phyloP scores from a whole-genome alignment of 768 basidiomycete genomes.

The Pleurotus salmoneostramineus region DNA sequence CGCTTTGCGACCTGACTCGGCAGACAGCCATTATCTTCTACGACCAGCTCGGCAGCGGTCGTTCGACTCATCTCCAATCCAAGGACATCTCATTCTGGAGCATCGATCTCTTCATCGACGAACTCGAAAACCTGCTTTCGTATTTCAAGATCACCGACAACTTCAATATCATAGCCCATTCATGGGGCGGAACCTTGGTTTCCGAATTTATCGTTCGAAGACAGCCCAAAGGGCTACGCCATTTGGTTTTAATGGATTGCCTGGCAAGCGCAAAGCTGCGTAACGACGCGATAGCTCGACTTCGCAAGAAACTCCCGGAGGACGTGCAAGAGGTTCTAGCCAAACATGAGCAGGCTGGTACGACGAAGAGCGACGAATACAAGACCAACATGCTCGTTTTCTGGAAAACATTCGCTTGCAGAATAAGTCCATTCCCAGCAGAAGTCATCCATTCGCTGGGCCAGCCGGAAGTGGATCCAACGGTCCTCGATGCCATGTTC shows the following conservation, averaged over 20 bases:
- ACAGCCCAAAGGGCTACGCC: constrained; percentile 26
- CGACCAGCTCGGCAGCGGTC: constrained; percentile 51
- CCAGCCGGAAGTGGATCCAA: constrained; percentile 26
- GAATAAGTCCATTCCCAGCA: constrained; percentile 21
- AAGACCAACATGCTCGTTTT: constrained; percentile 20
- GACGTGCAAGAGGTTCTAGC: constrained; percentile 25
- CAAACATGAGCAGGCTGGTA: constrained; percentile 24
- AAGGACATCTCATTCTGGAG: constrained; percentile 46
- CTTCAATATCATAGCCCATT: constrained; percentile 46
- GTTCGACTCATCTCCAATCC: constrained; percentile 45
- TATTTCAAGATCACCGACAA: constrained; percentile 35
- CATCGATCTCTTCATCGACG: constrained; percentile 39
- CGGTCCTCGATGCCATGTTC: constrained; percentile 31
- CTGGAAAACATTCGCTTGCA: constrained; percentile 22
- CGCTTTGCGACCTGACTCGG: constrained; percentile 35
- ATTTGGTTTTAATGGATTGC: constrained; percentile 22
- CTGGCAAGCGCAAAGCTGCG: constrained; percentile 25
- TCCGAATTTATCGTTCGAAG: constrained; percentile 5
- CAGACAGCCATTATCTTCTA: constrained; percentile 43
- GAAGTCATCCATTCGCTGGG: constrained; percentile 18
- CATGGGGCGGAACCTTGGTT: constrained; percentile 30
- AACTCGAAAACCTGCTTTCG: constrained; percentile 39
- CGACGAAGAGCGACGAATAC: constrained; percentile 26
- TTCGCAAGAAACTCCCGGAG: constrained; percentile 23
- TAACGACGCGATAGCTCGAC: constrained; percentile 15